Base-by-base conservation (phyloP, 306 rosid genomes). In the Cicer pinnatifidum region DNA sequence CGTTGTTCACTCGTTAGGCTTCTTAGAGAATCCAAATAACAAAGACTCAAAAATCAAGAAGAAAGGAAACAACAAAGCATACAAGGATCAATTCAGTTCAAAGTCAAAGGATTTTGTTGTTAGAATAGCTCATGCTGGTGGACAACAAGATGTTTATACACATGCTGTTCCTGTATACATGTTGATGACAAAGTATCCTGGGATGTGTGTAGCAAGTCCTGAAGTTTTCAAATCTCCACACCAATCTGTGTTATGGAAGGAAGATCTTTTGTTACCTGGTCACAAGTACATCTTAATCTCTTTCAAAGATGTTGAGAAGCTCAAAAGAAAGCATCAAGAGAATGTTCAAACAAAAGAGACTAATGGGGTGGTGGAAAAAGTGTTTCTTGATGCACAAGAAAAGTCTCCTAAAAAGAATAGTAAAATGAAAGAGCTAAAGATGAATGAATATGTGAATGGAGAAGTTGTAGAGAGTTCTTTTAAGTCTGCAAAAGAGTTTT, bases 201-300 rank as follows among this genome's bases (percentile, higher is more conserved):
- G 92, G 8, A 89, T 85, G 84, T 85, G 83, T 54, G 73, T 89
- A 35, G 87, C 91, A 3, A 69, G 56, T 60, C 92, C 93, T 0
- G 88, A 92, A 13, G 95, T 92, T 40, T 90, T 89, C 85, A 89
- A 35, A 71, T 40, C 62, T 61, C 97, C 97, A 23, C 91, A 87
- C 3, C 69, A 78, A 15, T 84, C 96, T 16, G 77, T 90, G 15
- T 33, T 90, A 6, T 69, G 77, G 81, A 73, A 79, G 3, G 89
- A 86, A 17, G 90, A 86, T 47, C 48, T 75, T 41, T 84, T 93
- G 35, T 17, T 81, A 37, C 87, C 88, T 12, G 93, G 98, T 71
- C 87, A 89, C 38, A 91, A 88, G 65, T 93, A 93, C 33, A 69
- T 80, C 16, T 73, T 90, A 5, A 51, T 90, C 33, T 78, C 89